Evolutionary conservation across 169 alveolate genomes (phyloP), one percentile per base, ranked within the genome.

Genomic region (Toxoplasma gondii): DNA sequence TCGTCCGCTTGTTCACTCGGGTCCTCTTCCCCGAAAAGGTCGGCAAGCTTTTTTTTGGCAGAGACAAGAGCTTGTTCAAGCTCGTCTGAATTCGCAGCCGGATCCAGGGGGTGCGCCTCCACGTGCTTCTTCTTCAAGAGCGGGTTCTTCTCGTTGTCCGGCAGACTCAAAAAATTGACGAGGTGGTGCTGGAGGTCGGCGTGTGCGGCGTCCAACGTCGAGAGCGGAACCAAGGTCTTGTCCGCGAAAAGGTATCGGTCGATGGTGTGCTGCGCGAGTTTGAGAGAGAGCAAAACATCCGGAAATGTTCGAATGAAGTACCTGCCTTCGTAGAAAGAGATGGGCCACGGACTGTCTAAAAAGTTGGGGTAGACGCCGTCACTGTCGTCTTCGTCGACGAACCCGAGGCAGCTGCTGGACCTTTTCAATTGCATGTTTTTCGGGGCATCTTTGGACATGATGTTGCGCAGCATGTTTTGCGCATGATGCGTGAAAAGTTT

Each of bases 261-360:
- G 54, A 82, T 41, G 90, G 41, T 43, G 34, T n/a, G 34, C 41
- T 49, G 58, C 27, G 90, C 90, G 24, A 12, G 24, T 82, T 82
- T 41, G 38, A 82, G 70, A 2, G 90, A 39, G 5, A 12, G 90
- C 19, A 82, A 45, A 22, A 82, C 90, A 7, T 82, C 69, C 22
- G 90, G 90, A 82, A 41, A 82, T 0, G 49, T 45, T 39, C 31
- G 19, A 49, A 82, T 41, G 36, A 82, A 82, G 67, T 82, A 82
- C 31, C 90, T 9, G 9, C 90, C 90, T 82, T 82, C 90, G 67
- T 82, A 82, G 36, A 82, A 82, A 36, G 90, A 82, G 67, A 82
- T 82, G 27, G 90, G 90, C 90, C 90, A 82, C 36, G 90, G 90
- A n/a, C 90, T 82, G 31, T 82, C 90, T 36, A 82, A 10, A 41